These are phyloP conservation scores for Sarocladium oryzae DNA, from an alignment of 2,329 filamentous ascomycete species.

Conservation along the genomic window DNA sequence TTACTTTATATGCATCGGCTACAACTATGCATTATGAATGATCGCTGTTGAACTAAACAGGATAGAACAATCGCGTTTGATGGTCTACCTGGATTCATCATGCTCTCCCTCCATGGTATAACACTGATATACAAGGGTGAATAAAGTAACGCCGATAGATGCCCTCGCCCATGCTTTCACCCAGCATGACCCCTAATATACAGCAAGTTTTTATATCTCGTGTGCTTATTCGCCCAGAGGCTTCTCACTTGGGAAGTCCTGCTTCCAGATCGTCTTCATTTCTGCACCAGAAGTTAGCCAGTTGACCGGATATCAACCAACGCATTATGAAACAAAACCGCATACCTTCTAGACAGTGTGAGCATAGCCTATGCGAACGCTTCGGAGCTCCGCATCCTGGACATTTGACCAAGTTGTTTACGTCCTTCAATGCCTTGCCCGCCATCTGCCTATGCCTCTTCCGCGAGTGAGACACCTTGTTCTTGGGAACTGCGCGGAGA, in stretches of 20 bases:
- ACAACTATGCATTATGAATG: too few species aligned
- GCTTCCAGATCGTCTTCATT: conserved; percentile 38
- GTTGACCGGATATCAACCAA: neutral
- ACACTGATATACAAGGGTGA: conserved; percentile 6
- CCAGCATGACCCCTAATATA: neutral
- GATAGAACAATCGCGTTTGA: neutral
- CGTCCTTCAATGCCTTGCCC: conserved; percentile 89
- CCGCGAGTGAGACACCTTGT: conserved; percentile 96
- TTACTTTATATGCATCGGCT: too few species aligned
- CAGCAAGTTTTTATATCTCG: conserved; percentile 2
- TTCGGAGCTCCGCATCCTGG: conserved; percentile 84
- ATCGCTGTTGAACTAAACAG: too few species aligned
- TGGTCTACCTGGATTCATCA: neutral
- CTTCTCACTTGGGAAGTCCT: conserved; percentile 30
- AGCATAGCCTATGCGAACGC: conserved; percentile 81
- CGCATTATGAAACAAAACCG: too few species aligned
- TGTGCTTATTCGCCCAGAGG: conserved; percentile 17
- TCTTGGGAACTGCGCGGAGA: conserved; percentile 90
- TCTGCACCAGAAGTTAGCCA: conserved; percentile 25
- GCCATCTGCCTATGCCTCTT: conserved; percentile 91
- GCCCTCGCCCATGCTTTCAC: conserved; percentile 3
- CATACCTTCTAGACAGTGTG: conserved; percentile 78
- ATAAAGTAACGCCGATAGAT: conserved; percentile 2
- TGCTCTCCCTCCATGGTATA: neutral
- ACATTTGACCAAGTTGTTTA: conserved; percentile 80